Evolutionary conservation across 2,329 filamentous ascomycete genomes (phyloP).

Genomic region (Ophiognomonia clavigignenti-juglandacearum): DNA sequence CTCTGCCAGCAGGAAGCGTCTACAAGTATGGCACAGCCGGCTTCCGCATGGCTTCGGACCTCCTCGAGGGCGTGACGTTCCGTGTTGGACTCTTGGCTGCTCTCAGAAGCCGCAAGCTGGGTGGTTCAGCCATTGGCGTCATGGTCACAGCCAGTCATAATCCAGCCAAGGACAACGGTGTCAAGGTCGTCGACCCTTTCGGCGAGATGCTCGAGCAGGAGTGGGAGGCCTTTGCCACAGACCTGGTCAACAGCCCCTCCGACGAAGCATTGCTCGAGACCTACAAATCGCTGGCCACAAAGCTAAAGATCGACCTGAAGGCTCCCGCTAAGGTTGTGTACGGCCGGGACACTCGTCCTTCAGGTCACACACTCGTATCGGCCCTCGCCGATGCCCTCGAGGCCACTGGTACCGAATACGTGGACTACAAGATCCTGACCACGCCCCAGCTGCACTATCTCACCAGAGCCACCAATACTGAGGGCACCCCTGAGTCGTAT

Average conservation of each 20-base stretch:
- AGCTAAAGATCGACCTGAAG: constrained; percentile 70
- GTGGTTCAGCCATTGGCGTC: constrained; percentile 87
- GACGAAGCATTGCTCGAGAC: constrained; percentile 71
- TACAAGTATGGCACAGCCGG: constrained; percentile 66
- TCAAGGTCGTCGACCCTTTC: constrained; percentile 95
- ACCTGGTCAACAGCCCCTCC: constrained; percentile 76
- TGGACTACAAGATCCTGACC: constrained; percentile 86
- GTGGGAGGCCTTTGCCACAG: constrained; percentile 87
- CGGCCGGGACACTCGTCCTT: constrained; percentile 88
- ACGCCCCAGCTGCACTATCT: constrained; percentile 98
- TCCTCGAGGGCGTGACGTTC: constrained; percentile 89
- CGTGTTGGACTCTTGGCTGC: constrained; percentile 86
- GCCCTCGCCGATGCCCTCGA: constrained; percentile 77
- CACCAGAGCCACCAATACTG: constrained; percentile 88
- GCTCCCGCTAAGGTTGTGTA: constrained; percentile 77
- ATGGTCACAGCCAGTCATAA: constrained; percentile 97
- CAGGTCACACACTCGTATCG: constrained; percentile 75
- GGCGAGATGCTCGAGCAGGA: constrained; percentile 96
- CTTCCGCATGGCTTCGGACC: constrained; percentile 67
- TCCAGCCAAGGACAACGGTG: constrained; percentile 81
- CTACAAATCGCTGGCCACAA: constrained; percentile 70
- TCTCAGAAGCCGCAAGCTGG: constrained; percentile 83
- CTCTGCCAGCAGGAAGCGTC: constrained; percentile 39
- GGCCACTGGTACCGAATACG: constrained; percentile 67
- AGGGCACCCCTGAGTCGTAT: constrained; percentile 81